A percentile compares a stretch with the other conserved stretches of the same genome.
These are phyloP conservation scores for Oryza rufipogon DNA, from an alignment of 176 grass and related monocot genomes.

Conservation along the genomic window DNA sequence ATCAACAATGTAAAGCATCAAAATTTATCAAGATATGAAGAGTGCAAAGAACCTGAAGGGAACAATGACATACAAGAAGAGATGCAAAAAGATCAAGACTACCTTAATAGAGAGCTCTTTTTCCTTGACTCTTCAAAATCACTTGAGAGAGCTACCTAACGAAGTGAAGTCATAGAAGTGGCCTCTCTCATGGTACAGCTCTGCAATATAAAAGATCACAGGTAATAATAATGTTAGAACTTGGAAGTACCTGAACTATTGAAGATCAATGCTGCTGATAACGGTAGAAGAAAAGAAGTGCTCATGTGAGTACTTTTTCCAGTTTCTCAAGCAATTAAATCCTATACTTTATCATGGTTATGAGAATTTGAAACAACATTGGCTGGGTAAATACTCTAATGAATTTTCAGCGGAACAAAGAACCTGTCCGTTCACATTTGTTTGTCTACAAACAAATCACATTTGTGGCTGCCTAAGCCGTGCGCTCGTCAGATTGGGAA, in stretches of 20 bases:
- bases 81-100: background rate
- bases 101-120: background rate
- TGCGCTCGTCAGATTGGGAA: too few relatives aligned
- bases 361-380: background rate
- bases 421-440: background rate
- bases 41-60: background rate
- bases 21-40: background rate
- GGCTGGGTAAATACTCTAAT: background rate
- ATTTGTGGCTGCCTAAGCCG: background rate
- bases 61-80: background rate
- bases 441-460: background rate
- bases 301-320: background rate
- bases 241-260: background rate
- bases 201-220: conserved; percentile 49
- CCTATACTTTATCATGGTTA: background rate
- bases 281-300: background rate
- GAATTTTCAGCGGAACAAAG: background rate
- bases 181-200: conserved; percentile 85
- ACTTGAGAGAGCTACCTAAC: conserved; percentile 50
- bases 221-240: conserved; percentile 22
- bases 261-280: background rate
- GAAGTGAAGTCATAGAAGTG: conserved; percentile 97
- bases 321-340: background rate
- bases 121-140: too few relatives aligned
- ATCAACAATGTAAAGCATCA: background rate